Evolutionary conservation across 768 basidiomycete species (phyloP), one percentile per base, ranked within the genome.

Genomic region (Trametes sanguinea): DNA sequence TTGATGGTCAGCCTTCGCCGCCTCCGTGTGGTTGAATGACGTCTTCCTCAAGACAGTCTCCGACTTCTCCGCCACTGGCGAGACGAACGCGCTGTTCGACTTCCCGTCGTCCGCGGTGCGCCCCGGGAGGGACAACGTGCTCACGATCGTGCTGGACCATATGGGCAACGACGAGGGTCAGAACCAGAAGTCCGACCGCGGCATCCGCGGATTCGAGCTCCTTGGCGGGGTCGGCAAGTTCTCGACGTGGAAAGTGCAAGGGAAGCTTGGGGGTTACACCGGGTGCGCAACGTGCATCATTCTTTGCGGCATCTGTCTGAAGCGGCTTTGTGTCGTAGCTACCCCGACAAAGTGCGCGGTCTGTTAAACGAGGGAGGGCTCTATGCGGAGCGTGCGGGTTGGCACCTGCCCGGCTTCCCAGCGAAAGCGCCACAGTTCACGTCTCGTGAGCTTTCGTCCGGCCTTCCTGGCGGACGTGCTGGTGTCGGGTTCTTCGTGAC

Each of bases 401-500:
- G 80, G 80, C 80, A 81, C 54, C 70, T 81, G 4, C 80, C 81
- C 1, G 85, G 82, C 10, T 92, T 86, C 73, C 50, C 50, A n/a
- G 33, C 33, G 37, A 78, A 88, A 55, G 85, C 78, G 5, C 81
- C 83, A 0, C 73, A 73, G 2, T 94, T 92, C 90, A 68, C 70
- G 1, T 55, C 73, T 6, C 82, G 89, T 53, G 78, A 86, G 29
- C 76, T 90, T 8, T 75, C 81, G 3, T 65, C 77, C 22, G 89
- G 89, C 9, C 78, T 92, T 17, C 88, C 87, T 0, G 72, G 76
- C 43, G 76, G 76, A 4, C 62, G 73, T 17, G 83, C 91, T 2
- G 92, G 92, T 11, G 81, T 92, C 29, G 92, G 91, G 5, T 93
- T 93, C 76, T 94, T 92, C 69, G 80, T 89, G 16, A 86, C 90